Evolutionary conservation across 148 eudicot genomes (phyloP).

Genomic region (Persicaria maculosa): DNA sequence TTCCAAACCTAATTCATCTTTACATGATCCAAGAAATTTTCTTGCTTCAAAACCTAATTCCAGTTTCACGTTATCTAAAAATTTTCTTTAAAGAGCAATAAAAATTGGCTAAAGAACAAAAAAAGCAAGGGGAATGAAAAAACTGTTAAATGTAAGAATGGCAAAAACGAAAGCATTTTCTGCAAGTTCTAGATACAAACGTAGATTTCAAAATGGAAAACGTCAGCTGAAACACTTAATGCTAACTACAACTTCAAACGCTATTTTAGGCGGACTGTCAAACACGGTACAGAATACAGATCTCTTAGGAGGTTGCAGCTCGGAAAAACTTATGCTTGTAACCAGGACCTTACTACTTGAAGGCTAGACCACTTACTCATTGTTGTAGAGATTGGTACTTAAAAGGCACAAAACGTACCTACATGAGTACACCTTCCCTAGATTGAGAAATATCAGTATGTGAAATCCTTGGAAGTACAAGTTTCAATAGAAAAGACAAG

Average conservation of each 20-base stretch:
- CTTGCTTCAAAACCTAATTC: neutral
- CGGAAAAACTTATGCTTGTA: neutral
- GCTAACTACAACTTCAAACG: no score
- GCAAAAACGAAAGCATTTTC: neutral
- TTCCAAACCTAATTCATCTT: neutral
- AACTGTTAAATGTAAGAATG: neutral
- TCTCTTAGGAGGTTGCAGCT: neutral
- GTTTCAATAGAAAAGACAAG: no score
- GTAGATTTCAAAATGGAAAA: neutral
- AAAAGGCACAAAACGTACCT: no score
- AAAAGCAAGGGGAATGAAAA: neutral
- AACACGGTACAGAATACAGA: no score
- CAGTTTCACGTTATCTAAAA: neutral
- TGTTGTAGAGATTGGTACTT: no score
- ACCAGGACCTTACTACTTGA: no score
- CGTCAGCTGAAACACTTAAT: no score
- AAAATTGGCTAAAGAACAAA: neutral
- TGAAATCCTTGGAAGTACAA: no score
- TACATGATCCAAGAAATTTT: neutral
- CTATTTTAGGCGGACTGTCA: no score
- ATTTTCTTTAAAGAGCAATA: neutral
- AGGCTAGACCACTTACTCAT: no score
- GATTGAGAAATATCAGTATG: no score
- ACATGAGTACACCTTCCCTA: no score
- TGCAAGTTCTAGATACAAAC: neutral